Evolutionary conservation across 2,329 filamentous ascomycete genomes (phyloP), one percentile per base, ranked within the genome.

Genomic region (Juglanconis sp.): DNA sequence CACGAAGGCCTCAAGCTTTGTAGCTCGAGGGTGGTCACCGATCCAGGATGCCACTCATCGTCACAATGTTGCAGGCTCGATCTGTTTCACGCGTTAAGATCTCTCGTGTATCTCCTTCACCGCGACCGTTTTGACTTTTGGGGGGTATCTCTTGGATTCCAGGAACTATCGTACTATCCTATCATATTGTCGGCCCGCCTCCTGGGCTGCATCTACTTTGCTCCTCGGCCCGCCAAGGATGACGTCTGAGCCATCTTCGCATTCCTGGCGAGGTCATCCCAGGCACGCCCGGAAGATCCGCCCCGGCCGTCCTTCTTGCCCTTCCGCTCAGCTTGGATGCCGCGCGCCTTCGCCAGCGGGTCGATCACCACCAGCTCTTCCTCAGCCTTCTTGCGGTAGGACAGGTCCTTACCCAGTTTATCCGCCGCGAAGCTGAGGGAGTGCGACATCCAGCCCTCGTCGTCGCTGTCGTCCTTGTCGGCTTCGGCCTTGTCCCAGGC

Each of bases 311-410:
- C 87, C 63, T 56, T 57, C 65, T 83, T 81, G 10, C 82, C 82
- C 66, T 78, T 85, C 71, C 84, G 86, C 69, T 85, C 84, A 63
- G 87, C 84, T 70, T 86, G 81, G 44, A 96, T 79, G 44, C 88
- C 88, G 70, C 85, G 87, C 49, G 90, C 89, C 72, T 91, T 92
- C 72, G 93, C 91, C 59, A 91, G 80, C 1, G 93, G 93, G 77
- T 99, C 95, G 73, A 98, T 97, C 3, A 98, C 92, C 50, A 96
- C 85, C 48, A 96, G 74, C 68, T 97, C 91, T 60, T 97, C 92
- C 69, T 95, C 92, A 57, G 94, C 93, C 74, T 95, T 93, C 75
- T 87, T 88, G 71, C 94, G 91, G 82, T 95, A 96, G 56, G 85
- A 91, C 56, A 98, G 75, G 74, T 98, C 91, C 71, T 98, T 98